phyloP scores from a whole-genome alignment of 2,329 filamentous ascomycete genomes.

The Aphanocladium album region DNA sequence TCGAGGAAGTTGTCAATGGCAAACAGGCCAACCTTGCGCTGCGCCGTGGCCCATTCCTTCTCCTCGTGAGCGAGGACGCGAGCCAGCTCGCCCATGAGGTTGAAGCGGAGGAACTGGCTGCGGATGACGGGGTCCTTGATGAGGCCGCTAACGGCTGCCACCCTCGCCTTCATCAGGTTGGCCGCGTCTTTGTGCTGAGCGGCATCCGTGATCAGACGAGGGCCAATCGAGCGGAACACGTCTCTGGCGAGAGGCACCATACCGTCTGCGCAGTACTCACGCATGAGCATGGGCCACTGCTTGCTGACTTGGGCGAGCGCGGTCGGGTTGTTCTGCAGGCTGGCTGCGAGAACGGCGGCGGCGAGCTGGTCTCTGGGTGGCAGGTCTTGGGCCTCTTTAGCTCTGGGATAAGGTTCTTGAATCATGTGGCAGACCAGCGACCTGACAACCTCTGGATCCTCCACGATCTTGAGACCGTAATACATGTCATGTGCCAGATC shows the following conservation, averaged over 20 bases:
- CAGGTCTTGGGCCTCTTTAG: neutral
- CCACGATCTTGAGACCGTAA: slow-evolving; percentile 59
- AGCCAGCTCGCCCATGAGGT: slow-evolving; percentile 51
- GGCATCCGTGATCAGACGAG: slow-evolving; percentile 18
- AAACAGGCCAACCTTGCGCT: slow-evolving; percentile 52
- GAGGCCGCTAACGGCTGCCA: slow-evolving; percentile 51
- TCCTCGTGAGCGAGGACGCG: slow-evolving; percentile 45
- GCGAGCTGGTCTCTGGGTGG: slow-evolving; percentile 46
- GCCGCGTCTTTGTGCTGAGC: slow-evolving; percentile 21
- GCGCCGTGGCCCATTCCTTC: slow-evolving; percentile 45
- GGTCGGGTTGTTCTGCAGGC: slow-evolving; percentile 61
- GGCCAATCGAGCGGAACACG: slow-evolving; percentile 39
- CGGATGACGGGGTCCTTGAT: slow-evolving; percentile 50
- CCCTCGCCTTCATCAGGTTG: slow-evolving; percentile 32
- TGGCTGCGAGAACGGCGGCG: slow-evolving; percentile 51
- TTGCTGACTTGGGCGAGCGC: slow-evolving; percentile 49
- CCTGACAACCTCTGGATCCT: slow-evolving; percentile 48
- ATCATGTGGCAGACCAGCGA: slow-evolving; percentile 54
- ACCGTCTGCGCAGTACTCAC: slow-evolving; percentile 30
- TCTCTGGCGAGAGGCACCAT: slow-evolving; percentile 28
- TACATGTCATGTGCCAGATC: slow-evolving; percentile 65
- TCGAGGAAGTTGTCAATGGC: slow-evolving; percentile 64
- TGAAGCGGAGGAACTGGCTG: slow-evolving; percentile 48
- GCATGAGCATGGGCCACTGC: slow-evolving; percentile 41
- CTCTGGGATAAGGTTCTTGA: slow-evolving; percentile 18